Evolutionary conservation across 495 filamentous ascomycete genomes (phyloP), one percentile per base, ranked within the genome.

Genomic region (Aspergillus nanangensis): DNA sequence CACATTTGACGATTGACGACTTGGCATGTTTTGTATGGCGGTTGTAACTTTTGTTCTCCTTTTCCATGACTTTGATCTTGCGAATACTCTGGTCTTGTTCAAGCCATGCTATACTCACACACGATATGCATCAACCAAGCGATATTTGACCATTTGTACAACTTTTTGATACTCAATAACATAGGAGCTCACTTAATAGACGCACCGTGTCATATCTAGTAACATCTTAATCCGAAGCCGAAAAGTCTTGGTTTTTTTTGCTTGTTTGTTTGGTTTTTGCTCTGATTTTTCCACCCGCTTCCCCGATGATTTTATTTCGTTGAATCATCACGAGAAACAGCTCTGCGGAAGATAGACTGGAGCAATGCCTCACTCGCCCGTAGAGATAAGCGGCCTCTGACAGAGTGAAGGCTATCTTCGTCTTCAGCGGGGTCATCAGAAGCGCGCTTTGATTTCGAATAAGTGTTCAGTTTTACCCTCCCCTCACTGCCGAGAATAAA

Each of bases 401-500:
- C 40, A 18, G 17, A 20, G 19, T n/a, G 15, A 22, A 10, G 5
- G 18, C 19, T 18, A 40, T 57, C 53, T 37, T 29, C 53, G 13
- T 58, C 55, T 20, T 45, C 55, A 23, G 49, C 60, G 20, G 46
- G 51, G 1, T 38, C 44, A 40, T 36, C 32, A 4, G 2, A 19
- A 5, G n/a, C 14, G 14, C 19, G 11, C 22, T 27, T 21, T 17
- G 35, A 15, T 0, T 4, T 14, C 9, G 22, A 22, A 24, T 58
- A 53, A 11, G 58, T 62, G 58, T 73, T 65, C 14, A 81, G 42
- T 60, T 82, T 82, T 44, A 78, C 53, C 45, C 65, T 74, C 9
- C 78, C 70, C 8, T 80, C 78, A 5, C 50, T 58, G 4, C 73
- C 75, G 17, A 81, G 19, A 19, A 77, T 69, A 61, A 81, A 82